phyloP scores from a whole-genome alignment of 495 filamentous ascomycete species.

The Xylaria palmicola region DNA sequence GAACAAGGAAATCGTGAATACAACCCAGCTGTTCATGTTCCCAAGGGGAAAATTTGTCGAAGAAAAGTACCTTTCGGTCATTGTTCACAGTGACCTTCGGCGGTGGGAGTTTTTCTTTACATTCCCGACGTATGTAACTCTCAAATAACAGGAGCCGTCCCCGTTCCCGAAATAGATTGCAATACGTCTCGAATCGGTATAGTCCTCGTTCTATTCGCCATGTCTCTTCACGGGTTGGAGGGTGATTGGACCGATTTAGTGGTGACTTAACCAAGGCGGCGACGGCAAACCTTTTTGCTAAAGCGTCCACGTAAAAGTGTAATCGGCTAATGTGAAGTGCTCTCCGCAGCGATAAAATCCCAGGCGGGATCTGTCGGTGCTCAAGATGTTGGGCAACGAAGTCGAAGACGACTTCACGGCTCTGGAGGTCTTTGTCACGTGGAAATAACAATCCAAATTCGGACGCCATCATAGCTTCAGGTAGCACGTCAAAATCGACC shows the following conservation, averaged over 20 bases:
- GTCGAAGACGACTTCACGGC: not conserved
- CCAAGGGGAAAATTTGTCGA: not conserved
- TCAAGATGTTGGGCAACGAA: not conserved
- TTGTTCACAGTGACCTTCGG: not conserved
- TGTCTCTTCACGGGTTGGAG: constrained; percentile 1
- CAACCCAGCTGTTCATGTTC: not conserved
- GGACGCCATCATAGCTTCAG: not conserved
- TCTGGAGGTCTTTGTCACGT: not conserved
- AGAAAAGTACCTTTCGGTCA: not conserved
- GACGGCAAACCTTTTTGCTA: not conserved
- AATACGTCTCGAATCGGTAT: constrained; percentile 18
- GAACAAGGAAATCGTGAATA: not conserved
- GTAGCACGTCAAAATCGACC: not conserved
- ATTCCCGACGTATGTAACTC: too few relatives aligned
- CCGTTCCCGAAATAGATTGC: constrained; percentile 15
- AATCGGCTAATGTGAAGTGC: not conserved
- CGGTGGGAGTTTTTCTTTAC: not conserved
- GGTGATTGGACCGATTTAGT: not conserved
- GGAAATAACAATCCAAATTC: not conserved
- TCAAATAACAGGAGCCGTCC: too few relatives aligned
- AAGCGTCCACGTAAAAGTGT: not conserved
- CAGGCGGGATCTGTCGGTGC: not conserved
- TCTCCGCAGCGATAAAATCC: not conserved
- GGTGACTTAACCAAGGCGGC: not conserved
- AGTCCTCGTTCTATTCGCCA: constrained; percentile 12